A percentile compares a stretch with the other conserved stretches of the same genome.
phyloP scores from a whole-genome alignment of 2,329 filamentous ascomycete species.

The Epichloe uncinata region DNA sequence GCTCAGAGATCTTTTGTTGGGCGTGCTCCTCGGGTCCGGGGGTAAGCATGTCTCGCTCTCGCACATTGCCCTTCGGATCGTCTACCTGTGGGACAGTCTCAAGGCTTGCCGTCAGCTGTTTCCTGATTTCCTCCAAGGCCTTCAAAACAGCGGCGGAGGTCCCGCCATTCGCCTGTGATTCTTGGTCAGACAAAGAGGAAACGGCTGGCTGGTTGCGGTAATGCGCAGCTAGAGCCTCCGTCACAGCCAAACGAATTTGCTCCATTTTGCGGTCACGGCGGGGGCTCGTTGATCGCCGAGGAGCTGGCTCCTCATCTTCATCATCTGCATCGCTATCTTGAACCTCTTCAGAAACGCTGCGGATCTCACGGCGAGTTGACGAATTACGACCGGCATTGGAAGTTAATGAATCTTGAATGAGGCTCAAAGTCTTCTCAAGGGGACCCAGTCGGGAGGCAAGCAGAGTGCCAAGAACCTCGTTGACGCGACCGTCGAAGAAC shows the following conservation, averaged over 20 bases:
- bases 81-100: slow-evolving; percentile 20
- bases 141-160: slow-evolving; percentile 45
- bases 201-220: slow-evolving; percentile 27
- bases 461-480: slow-evolving; percentile 67
- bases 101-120: slow-evolving; percentile 24
- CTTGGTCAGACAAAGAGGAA: slow-evolving; percentile 11
- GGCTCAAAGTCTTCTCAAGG: slow-evolving; percentile 63
- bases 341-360: slow-evolving; percentile 56
- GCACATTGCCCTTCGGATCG: slow-evolving; percentile 36
- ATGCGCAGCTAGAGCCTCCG: slow-evolving; percentile 57
- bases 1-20: slow-evolving; percentile 39
- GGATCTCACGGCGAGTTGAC: slow-evolving; percentile 44
- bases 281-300: slow-evolving; percentile 62
- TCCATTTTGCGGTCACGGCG: slow-evolving; percentile 67
- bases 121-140: slow-evolving; percentile 51
- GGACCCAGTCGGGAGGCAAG: slow-evolving; percentile 67
- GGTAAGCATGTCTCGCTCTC: slow-evolving; percentile 34
- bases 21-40: slow-evolving; percentile 38
- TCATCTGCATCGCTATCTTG: slow-evolving; percentile 87
- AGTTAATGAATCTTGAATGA: slow-evolving; percentile 58
- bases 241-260: slow-evolving; percentile 60
- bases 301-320: slow-evolving; percentile 62
- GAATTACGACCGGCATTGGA: slow-evolving; percentile 40
- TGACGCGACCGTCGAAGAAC: slow-evolving; percentile 87
- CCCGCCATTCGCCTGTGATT: slow-evolving; percentile 16